Evolutionary conservation across 1,284 basidiomycete species (phyloP).

Genomic region (Ustilago trichophora): DNA sequence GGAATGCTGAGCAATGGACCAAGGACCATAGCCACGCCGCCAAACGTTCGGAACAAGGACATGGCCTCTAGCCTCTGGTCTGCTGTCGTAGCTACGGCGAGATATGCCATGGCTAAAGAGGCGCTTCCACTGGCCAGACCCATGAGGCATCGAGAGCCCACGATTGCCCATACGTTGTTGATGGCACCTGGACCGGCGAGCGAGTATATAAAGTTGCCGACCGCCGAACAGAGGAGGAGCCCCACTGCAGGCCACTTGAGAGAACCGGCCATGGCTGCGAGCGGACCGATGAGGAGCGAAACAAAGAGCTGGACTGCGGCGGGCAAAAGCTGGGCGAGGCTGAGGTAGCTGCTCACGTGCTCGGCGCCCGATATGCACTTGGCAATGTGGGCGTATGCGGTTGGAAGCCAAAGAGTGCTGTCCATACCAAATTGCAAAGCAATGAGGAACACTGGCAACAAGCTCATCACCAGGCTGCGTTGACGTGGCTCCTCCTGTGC

Average conservation of each 20-base stretch:
- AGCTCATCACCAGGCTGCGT: slow-evolving; percentile 1
- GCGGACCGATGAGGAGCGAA: slow-evolving; percentile 10
- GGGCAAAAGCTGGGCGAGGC: slow-evolving; percentile 13
- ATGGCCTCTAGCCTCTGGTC: slow-evolving; percentile 8
- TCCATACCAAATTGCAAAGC: slow-evolving; percentile 22
- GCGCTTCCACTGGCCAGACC: slow-evolving; percentile 13
- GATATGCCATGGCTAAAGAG: slow-evolving; percentile 12
- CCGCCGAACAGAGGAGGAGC: slow-evolving; percentile 5
- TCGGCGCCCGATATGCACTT: background rate
- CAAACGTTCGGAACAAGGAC: slow-evolving; percentile 9
- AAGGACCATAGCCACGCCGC: slow-evolving; percentile 10
- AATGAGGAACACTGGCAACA: slow-evolving; percentile 6
- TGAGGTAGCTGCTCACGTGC: slow-evolving; percentile 4
- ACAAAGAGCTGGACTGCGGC: slow-evolving; percentile 16
- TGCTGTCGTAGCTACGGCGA: slow-evolving; percentile 3
- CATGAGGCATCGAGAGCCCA: slow-evolving; percentile 8
- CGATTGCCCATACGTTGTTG: slow-evolving; percentile 14
- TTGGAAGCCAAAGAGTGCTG: slow-evolving; percentile 21
- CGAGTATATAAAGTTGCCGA: slow-evolving; percentile 18
- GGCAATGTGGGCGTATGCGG: slow-evolving; percentile 8
- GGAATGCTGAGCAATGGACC: slow-evolving; percentile 20
- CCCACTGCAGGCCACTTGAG: slow-evolving; percentile 9
- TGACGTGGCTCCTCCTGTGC: background rate
- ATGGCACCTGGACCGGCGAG: slow-evolving; percentile 1
- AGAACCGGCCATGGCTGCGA: slow-evolving; percentile 1